These are phyloP conservation scores for Pseudogymnoascus sp. DNA, from an alignment of 2,329 filamentous ascomycete genomes.

Conservation along the genomic window DNA sequence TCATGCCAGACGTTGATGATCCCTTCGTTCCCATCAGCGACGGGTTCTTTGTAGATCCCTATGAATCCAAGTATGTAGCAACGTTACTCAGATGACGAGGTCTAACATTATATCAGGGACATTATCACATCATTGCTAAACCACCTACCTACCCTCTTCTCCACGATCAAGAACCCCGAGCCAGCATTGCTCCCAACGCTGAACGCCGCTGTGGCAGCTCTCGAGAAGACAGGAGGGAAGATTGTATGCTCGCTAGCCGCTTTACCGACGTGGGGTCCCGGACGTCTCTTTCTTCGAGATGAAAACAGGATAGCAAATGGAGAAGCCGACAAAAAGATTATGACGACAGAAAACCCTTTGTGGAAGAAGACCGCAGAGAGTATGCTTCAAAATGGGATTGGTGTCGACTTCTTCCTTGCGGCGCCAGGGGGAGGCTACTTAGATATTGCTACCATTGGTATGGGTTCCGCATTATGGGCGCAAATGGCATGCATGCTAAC, in stretches of 20 bases:
- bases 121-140: slow-evolving; percentile 84
- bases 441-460: slow-evolving; percentile 84
- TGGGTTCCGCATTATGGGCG: slow-evolving; percentile 24
- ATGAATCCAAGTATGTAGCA: slow-evolving; percentile 62
- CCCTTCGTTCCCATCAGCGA: slow-evolving; percentile 89
- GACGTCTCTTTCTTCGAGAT: slow-evolving; percentile 75
- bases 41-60: slow-evolving; percentile 88
- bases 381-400: slow-evolving; percentile 79
- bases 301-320: slow-evolving; percentile 78
- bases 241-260: slow-evolving; percentile 78
- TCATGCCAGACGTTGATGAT: slow-evolving; percentile 96
- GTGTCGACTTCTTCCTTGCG: slow-evolving; percentile 89
- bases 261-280: slow-evolving; percentile 88
- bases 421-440: slow-evolving; percentile 85
- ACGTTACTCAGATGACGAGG: not conserved
- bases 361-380: slow-evolving; percentile 83
- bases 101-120: slow-evolving; percentile 33
- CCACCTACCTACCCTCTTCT: slow-evolving; percentile 77
- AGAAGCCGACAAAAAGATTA: slow-evolving; percentile 85
- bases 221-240: slow-evolving; percentile 84
- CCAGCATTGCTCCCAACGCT: slow-evolving; percentile 78
- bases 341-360: slow-evolving; percentile 78
- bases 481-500: slow-evolving; percentile 20
- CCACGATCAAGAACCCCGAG: slow-evolving; percentile 80
- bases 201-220: slow-evolving; percentile 72